Evolutionary conservation across 441 rosid genomes (phyloP).

Genomic region (Brassica hybrid): DNA sequence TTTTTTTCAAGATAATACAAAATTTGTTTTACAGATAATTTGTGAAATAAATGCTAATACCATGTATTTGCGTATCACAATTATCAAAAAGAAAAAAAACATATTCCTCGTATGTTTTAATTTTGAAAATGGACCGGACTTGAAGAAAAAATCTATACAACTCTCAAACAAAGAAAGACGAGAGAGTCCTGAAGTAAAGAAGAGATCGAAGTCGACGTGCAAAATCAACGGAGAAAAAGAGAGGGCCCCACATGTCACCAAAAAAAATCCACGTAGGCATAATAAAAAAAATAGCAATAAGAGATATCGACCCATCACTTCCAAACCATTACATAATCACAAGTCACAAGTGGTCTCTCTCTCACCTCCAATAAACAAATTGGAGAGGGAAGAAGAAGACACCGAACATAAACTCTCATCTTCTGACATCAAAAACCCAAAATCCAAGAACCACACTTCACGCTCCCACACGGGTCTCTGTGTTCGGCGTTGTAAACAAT

Average conservation of each 20-base stretch:
- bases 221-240: conserved; percentile 2
- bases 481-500: conserved; percentile 43
- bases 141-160: conserved; percentile 14
- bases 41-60: not conserved
- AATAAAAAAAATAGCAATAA: conserved; percentile 10
- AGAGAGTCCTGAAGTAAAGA: not conserved
- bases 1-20: not conserved
- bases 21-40: not conserved
- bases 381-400: conserved; percentile 24
- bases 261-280: conserved; percentile 21
- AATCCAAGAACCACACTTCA: conserved; percentile 32
- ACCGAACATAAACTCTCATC: conserved; percentile 6
- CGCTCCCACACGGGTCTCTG: conserved; percentile 17
- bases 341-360: conserved; percentile 18
- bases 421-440: conserved; percentile 34
- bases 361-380: not conserved
- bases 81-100: not conserved
- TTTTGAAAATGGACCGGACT: conserved; percentile 9
- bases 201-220: conserved; percentile 17
- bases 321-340: conserved; percentile 16
- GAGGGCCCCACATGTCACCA: not conserved
- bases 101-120: conserved; percentile 1
- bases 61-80: not conserved
- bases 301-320: conserved; percentile 32
- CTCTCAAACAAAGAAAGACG: not conserved